Percentiles rank a stretch among this genome's conserved stretches.
These are phyloP conservation scores for Alectoria sarmentosa DNA, from an alignment of 495 filamentous ascomycete species.

Conservation along the genomic window DNA sequence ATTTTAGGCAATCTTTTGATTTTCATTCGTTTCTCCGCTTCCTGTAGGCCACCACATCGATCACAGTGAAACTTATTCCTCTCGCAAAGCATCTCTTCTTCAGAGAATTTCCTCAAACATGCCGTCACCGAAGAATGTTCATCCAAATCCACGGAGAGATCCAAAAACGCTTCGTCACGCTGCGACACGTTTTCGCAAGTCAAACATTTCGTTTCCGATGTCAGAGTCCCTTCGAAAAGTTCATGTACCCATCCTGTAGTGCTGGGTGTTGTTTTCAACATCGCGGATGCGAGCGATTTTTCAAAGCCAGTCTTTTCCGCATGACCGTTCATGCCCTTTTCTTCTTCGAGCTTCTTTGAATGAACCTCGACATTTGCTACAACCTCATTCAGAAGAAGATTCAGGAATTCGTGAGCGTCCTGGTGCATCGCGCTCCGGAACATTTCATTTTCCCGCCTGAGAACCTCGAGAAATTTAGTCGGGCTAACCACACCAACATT, in stretches of 20 bases:
- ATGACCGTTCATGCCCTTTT: slow-evolving; percentile 38
- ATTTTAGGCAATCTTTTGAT: slow-evolving; percentile 92
- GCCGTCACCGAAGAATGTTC: slow-evolving; percentile 96
- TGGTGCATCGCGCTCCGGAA: slow-evolving; percentile 96
- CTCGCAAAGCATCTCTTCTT: slow-evolving; percentile 98
- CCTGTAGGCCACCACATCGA: slow-evolving; percentile 91
- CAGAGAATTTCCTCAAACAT: slow-evolving; percentile 90
- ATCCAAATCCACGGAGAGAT: slow-evolving; percentile 92
- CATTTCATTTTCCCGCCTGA: slow-evolving; percentile 94
- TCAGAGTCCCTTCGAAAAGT: slow-evolving; percentile 89
- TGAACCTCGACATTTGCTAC: slow-evolving; percentile 88
- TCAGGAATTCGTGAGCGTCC: slow-evolving; percentile 96
- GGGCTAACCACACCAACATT: slow-evolving; percentile 90
- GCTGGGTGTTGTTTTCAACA: slow-evolving; percentile 37
- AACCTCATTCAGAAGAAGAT: slow-evolving; percentile 90
- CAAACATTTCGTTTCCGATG: slow-evolving; percentile 92
- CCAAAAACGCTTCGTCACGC: slow-evolving; percentile 89
- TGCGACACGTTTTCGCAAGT: slow-evolving; percentile 95
- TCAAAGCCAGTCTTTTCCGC: slow-evolving; percentile 31
- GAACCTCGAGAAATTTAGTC: slow-evolving; percentile 84
- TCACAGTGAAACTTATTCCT: slow-evolving; percentile 98
- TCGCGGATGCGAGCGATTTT: slow-evolving; percentile 33
- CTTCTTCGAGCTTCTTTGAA: slow-evolving; percentile 50
- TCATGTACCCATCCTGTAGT: slow-evolving; percentile 92
- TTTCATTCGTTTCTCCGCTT: slow-evolving; percentile 99